Percentiles rank a stretch among this genome's conserved stretches.
phyloP scores from a whole-genome alignment of 148 eudicot species.

The Fagopyrum tataricum region DNA sequence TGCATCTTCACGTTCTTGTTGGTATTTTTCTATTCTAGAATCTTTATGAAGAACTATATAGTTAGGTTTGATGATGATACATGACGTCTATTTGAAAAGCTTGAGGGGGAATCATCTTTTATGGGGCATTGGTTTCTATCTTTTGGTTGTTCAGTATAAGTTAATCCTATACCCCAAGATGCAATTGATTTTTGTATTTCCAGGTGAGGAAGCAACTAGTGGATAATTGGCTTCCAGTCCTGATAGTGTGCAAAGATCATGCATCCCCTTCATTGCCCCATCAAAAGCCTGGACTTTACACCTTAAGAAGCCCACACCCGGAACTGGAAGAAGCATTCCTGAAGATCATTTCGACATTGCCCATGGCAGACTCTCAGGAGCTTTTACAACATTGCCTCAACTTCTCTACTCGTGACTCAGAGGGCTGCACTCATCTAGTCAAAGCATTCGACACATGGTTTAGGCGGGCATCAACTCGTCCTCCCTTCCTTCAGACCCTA shows the following conservation, averaged over 20 bases:
- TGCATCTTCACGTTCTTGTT: neutral
- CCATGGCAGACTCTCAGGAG: constrained; percentile 67
- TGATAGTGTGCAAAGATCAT: constrained; percentile 70
- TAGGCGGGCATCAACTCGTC: constrained; percentile 63
- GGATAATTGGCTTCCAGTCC: constrained; percentile 86
- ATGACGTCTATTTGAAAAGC: neutral
- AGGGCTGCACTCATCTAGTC: constrained; percentile 73
- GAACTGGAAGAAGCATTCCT: constrained; percentile 79
- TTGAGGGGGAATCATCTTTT: neutral
- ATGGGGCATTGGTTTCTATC: neutral
- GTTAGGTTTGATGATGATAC: neutral
- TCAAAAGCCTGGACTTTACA: constrained; percentile 39
- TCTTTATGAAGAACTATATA: neutral
- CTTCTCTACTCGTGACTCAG: constrained; percentile 76
- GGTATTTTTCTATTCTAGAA: neutral
- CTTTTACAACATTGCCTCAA: constrained; percentile 79
- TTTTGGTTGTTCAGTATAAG: neutral
- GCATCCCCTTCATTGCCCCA: constrained; percentile 36
- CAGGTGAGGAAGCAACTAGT: constrained; percentile 92
- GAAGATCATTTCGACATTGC: constrained; percentile 68
- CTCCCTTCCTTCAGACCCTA: constrained; percentile 15
- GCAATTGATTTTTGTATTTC: neutral
- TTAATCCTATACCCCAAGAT: neutral
- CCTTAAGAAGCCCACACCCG: constrained; percentile 39
- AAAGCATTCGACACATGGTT: constrained; percentile 85